Conservation (phyloP, 148 eudicot genomes). For the Pouteria glomerata region DNA sequence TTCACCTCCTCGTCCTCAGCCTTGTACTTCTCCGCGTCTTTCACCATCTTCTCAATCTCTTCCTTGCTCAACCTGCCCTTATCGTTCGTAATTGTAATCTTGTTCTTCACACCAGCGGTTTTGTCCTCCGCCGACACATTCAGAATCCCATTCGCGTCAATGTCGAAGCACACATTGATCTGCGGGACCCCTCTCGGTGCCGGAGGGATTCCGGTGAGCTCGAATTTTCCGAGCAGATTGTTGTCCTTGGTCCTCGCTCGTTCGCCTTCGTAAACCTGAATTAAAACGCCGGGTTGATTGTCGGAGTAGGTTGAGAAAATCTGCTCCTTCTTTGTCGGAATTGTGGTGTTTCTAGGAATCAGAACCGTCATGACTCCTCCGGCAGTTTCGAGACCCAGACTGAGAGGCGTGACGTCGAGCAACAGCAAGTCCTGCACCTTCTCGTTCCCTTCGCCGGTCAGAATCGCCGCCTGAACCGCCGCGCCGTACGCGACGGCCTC, state of each 20-base stretch:
- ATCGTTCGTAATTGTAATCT: constrained; percentile 16
- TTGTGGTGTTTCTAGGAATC: constrained; percentile 10
- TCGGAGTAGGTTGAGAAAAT: constrained; percentile 13
- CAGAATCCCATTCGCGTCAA: constrained; percentile 9
- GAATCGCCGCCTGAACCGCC: constrained; percentile 3
- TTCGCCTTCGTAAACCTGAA: constrained; percentile 14
- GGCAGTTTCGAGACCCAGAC: constrained; percentile 2
- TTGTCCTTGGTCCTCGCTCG: constrained; percentile 13
- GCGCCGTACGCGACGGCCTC: constrained; percentile 14
- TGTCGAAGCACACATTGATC: constrained; percentile 8
- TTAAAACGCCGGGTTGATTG: constrained; percentile 13
- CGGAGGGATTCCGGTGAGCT: constrained; percentile 7
- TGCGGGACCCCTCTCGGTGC: constrained; percentile 12
- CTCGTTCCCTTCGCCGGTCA: constrained; percentile 13
- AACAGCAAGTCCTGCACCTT: constrained; percentile 13
- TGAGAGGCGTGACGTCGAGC: constrained; percentile 8
- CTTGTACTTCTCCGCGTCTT: constrained; percentile 16
- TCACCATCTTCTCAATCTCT: constrained; percentile 12
- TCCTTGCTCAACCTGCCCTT: constrained; percentile 7
- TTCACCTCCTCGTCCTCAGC: constrained; percentile 14
- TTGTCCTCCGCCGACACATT: constrained; percentile 16
- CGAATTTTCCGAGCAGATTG: constrained; percentile 12
- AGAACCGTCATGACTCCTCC: constrained; percentile 10
- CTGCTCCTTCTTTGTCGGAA: constrained; percentile 12
- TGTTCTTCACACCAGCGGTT: constrained; percentile 13